Evolutionary conservation across 2,329 filamentous ascomycete genomes (phyloP).

Genomic region (Blastomyces emzantsi): DNA sequence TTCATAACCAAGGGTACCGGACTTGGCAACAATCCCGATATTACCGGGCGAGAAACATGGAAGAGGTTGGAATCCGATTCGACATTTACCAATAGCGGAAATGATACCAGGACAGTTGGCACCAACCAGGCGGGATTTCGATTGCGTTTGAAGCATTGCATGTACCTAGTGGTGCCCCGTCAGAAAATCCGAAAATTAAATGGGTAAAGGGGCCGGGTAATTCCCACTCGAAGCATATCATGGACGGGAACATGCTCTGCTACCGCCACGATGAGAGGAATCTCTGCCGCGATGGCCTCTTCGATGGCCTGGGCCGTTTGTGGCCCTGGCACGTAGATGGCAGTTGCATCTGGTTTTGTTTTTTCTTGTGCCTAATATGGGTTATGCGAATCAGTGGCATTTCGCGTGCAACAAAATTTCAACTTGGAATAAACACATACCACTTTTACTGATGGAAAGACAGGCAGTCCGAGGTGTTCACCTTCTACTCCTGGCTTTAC

Average conservation of each 20-base stretch:
- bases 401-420: not conserved
- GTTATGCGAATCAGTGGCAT: not conserved
- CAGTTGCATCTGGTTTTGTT: slow-evolving; percentile 66
- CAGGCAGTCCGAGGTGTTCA: slow-evolving; percentile 63
- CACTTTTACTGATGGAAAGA: slow-evolving; percentile 58
- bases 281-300: slow-evolving; percentile 69
- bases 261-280: slow-evolving; percentile 67
- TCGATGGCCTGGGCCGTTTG: slow-evolving; percentile 65
- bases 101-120: slow-evolving; percentile 79
- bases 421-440: slow-evolving; percentile 24
- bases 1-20: slow-evolving; percentile 71
- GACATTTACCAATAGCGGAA: slow-evolving; percentile 59
- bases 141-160: slow-evolving; percentile 61
- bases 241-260: slow-evolving; percentile 73
- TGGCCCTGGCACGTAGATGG: slow-evolving; percentile 70
- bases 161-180: slow-evolving; percentile 44
- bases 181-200: slow-evolving; percentile 11
- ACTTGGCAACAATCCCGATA: slow-evolving; percentile 70
- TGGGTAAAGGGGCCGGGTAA: slow-evolving; percentile 7
- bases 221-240: slow-evolving; percentile 59
- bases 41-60: slow-evolving; percentile 60
- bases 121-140: slow-evolving; percentile 62
- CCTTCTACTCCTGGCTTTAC: slow-evolving; percentile 62
- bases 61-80: slow-evolving; percentile 68
- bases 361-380: slow-evolving; percentile 53